Base-by-base conservation (phyloP, 2,329 filamentous ascomycete genomes). In the Fusarium odoratissimum region DNA sequence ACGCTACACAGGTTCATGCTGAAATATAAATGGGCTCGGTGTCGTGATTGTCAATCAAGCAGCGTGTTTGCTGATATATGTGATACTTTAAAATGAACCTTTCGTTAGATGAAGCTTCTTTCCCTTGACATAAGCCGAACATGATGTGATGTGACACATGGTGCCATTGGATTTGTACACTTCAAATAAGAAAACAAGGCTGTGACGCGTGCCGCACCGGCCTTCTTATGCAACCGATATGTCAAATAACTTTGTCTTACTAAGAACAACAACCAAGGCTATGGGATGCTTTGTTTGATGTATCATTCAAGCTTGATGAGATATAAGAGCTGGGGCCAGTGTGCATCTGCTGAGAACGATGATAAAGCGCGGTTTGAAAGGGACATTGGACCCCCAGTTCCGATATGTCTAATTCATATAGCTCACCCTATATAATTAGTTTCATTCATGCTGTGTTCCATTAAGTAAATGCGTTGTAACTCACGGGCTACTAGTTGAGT, bases 1-100 rank as follows among this genome's bases (percentile, higher is more conserved):
- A 10, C 5, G 8, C 2, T 0, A 3, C 46, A 35, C n/a, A 49
- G 1, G 2, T 6, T 35, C 16, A 49, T 49, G 0, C 6, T 33
- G 2, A 17, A 5, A 6, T 23, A 23, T 6, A 6, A 8, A 23
- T 9, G 2, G 4, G 25, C 12, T 42, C 21, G 12, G 4, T 28
- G 17, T 6, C 7, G 17, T 5, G 7, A 13, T 4, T 28, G 8
- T 8, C 28, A 4, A 45, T 45, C 4, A 28, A 45, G 8, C 12
- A 5, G 4, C 10, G n/a, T 23, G 35, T 38, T 38, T 44, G 1
- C 16, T 5, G 10, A 25, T 19, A 17, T 11, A 28, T 17, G 11
- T 44, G 25, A 25, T 25, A 25, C 6, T 1, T 25, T 25, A 25
- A 25, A 25, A 25, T 25, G 25, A 6, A 6, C 25, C 6, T 25